Percentiles rank a stretch among this genome's conserved stretches.
These are phyloP conservation scores for Paspalum vaginatum DNA, from an alignment of 176 grass and related monocot species.

Conservation along the genomic window DNA sequence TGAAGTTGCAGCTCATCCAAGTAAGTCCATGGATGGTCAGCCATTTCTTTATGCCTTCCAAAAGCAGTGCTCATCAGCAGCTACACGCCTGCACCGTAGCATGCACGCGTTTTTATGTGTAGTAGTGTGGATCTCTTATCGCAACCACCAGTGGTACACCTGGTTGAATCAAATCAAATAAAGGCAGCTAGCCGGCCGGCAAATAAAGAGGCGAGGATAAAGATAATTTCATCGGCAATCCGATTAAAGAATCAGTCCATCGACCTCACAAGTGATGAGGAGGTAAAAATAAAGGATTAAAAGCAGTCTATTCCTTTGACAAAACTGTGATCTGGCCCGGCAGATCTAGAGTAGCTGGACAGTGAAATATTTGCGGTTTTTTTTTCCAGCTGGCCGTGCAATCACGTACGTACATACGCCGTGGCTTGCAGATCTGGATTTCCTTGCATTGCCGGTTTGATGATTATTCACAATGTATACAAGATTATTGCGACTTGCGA, in stretches of 20 bases:
- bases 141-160: not conserved
- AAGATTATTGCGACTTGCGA: not conserved
- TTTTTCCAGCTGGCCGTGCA: not conserved
- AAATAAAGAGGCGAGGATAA: not conserved
- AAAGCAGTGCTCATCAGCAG: slow-evolving; percentile 21
- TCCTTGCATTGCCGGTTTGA: not conserved
- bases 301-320: not conserved
- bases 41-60: slow-evolving; percentile 9
- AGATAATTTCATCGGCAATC: not conserved
- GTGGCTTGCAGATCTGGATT: too few relatives aligned
- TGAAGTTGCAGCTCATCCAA: not conserved
- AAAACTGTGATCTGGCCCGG: not conserved
- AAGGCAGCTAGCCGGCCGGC: not conserved
- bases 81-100: not conserved
- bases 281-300: not conserved
- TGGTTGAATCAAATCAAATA: not conserved
- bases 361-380: not conserved
- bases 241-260: not conserved
- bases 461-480: not conserved
- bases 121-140: not conserved
- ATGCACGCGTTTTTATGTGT: not conserved
- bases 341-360: not conserved
- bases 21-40: not conserved
- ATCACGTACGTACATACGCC: not conserved
- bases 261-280: not conserved